phyloP scores from a whole-genome alignment of 2,329 filamentous ascomycete genomes.

The Pseudocercospora ulei region DNA sequence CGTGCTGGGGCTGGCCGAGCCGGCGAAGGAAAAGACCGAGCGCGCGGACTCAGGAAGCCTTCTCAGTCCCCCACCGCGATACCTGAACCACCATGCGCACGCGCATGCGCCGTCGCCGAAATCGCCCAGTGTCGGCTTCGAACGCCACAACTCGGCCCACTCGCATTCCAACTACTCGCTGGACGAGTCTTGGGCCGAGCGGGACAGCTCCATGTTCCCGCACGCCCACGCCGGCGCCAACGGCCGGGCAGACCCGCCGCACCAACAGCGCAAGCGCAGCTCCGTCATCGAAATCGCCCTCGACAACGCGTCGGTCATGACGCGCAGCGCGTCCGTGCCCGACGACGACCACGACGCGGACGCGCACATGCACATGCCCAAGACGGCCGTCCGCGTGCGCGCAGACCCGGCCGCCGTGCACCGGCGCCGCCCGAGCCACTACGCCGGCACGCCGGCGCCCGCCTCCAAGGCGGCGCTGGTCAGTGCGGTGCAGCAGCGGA shows the following conservation, averaged over 20 bases:
- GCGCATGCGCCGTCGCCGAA: not conserved
- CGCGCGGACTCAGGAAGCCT: not conserved
- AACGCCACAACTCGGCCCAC: constrained; percentile 3
- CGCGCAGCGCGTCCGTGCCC: constrained; percentile 20
- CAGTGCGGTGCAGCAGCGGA: constrained; percentile 29
- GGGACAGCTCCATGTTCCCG: constrained; percentile 1
- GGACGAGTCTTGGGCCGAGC: constrained; percentile 2
- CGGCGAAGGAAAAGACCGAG: constrained; percentile 9
- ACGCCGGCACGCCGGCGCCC: constrained; percentile 26
- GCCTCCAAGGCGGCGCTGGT: constrained; percentile 37
- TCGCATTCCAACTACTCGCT: not conserved
- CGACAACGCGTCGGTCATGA: constrained; percentile 19
- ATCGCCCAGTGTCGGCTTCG: not conserved
- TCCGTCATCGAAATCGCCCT: constrained; percentile 12
- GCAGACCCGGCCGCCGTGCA: constrained; percentile 30
- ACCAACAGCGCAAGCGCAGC: constrained; percentile 18
- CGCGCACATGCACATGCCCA: constrained; percentile 31
- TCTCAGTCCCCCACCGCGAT: constrained; percentile 1
- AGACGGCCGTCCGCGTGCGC: constrained; percentile 44
- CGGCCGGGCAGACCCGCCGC: constrained; percentile 12
- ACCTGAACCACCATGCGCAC: not conserved
- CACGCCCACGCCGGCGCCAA: constrained; percentile 3
- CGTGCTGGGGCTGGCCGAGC: constrained; percentile 44
- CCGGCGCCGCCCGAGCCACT: constrained; percentile 20
- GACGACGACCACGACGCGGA: constrained; percentile 7